Evolutionary conservation across 2,329 filamentous ascomycete species (phyloP).

Genomic region (Fonsecaea multimorphosa): DNA sequence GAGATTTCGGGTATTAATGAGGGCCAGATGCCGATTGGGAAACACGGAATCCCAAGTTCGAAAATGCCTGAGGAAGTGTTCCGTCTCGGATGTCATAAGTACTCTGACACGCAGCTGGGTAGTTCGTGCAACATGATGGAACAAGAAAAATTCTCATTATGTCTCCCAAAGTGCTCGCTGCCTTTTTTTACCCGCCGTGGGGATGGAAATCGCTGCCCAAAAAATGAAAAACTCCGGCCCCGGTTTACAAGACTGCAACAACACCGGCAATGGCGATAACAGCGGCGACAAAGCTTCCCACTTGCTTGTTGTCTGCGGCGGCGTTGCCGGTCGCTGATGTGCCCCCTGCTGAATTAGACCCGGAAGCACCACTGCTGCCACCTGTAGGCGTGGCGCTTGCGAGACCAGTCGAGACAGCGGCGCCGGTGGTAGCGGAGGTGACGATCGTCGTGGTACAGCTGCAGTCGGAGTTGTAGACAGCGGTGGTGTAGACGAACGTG

Average conservation of each 20-base stretch:
- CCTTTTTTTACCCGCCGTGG: neutral
- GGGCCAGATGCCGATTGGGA: neutral
- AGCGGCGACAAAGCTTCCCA: conserved; percentile 43
- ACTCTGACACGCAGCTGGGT: neutral
- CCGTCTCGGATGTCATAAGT: neutral
- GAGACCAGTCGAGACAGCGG: conserved; percentile 29
- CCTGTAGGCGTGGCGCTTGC: conserved; percentile 20
- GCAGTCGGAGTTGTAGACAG: conserved; percentile 40
- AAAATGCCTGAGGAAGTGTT: neutral
- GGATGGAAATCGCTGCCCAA: neutral
- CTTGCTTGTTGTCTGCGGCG: conserved; percentile 43
- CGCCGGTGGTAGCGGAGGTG: conserved; percentile 29
- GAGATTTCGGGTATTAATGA: neutral
- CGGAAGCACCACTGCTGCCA: conserved; percentile 29
- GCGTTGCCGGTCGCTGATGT: conserved; percentile 44
- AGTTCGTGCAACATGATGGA: neutral
- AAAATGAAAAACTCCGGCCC: neutral
- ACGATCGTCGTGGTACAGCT: conserved; percentile 32
- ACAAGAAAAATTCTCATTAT: neutral
- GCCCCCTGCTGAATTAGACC: conserved; percentile 38
- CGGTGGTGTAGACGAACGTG: conserved; percentile 35
- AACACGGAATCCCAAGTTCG: neutral
- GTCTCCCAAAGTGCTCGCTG: neutral
- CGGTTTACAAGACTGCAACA: conserved; percentile 47
- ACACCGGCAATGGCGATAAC: conserved; percentile 51